These are phyloP conservation scores for Byssothecium circinans DNA, from an alignment of 2,329 filamentous ascomycete species.

Conservation along the genomic window DNA sequence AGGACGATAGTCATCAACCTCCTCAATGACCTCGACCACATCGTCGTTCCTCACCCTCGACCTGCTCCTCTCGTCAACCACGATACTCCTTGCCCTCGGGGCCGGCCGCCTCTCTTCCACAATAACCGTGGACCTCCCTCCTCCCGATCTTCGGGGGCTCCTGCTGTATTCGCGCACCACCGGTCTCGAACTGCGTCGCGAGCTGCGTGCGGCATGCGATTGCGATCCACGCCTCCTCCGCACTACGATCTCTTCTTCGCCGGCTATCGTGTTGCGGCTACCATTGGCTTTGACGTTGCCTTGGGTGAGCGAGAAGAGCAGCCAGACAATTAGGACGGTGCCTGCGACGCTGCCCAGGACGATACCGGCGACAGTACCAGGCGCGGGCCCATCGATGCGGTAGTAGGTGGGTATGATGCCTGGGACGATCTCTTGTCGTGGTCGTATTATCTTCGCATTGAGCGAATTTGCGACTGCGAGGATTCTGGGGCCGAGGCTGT, in stretches of 20 bases:
- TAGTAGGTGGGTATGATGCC: conserved; percentile 65
- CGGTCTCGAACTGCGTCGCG: conserved; percentile 31
- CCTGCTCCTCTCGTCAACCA: conserved; percentile 47
- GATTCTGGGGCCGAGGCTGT: conserved; percentile 22
- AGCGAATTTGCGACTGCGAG: conserved; percentile 17
- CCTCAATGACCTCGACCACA: conserved; percentile 62
- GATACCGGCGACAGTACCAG: conserved; percentile 63
- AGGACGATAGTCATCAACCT: conserved; percentile 49
- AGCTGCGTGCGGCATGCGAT: conserved; percentile 25
- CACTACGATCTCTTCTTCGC: conserved; percentile 63
- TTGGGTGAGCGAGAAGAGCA: conserved; percentile 49
- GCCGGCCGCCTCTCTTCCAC: conserved; percentile 41
- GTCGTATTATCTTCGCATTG: conserved; percentile 14
- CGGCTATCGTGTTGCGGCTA: conserved; percentile 45
- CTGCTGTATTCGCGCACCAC: conserved; percentile 44
- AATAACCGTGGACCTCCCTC: conserved; percentile 37
- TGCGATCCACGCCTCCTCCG: conserved; percentile 35
- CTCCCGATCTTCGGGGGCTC: conserved; percentile 36
- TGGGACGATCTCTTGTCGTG: conserved; percentile 21
- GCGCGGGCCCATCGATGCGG: conserved; percentile 54
- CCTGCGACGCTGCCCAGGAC: conserved; percentile 57
- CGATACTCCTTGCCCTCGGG: conserved; percentile 35
- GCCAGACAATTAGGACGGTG: conserved; percentile 57
- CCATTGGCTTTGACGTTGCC: conserved; percentile 33
- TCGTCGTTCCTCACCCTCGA: conserved; percentile 53